These are phyloP conservation scores for Falciphora oryzae DNA, from an alignment of 2,329 filamentous ascomycete genomes.

Conservation along the genomic window DNA sequence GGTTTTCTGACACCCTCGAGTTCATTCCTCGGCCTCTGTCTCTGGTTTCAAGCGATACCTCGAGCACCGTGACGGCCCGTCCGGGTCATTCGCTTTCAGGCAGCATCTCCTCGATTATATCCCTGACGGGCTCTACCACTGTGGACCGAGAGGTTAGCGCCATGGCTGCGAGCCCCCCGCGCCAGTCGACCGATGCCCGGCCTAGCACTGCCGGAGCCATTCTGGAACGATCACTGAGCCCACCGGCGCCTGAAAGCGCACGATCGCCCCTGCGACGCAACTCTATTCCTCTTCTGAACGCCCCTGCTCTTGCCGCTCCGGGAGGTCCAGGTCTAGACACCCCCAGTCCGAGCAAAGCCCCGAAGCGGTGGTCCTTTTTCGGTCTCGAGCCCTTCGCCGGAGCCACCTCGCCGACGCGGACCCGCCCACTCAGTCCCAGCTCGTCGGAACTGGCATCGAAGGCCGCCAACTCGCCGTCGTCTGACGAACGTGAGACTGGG, in stretches of 20 bases:
- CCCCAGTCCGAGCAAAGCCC: slow-evolving; percentile 44
- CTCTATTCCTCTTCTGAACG: slow-evolving; percentile 50
- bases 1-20: slow-evolving; percentile 79
- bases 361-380: slow-evolving; percentile 59
- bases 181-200: slow-evolving; percentile 42
- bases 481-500: slow-evolving; percentile 21
- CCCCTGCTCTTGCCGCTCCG: slow-evolving; percentile 30
- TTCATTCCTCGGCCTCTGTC: slow-evolving; percentile 80
- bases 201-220: slow-evolving; percentile 70
- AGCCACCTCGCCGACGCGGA: slow-evolving; percentile 39
- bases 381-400: slow-evolving; percentile 49
- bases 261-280: slow-evolving; percentile 47
- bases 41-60: slow-evolving; percentile 76
- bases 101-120: slow-evolving; percentile 74
- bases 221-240: slow-evolving; percentile 45
- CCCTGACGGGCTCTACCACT: slow-evolving; percentile 41
- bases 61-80: slow-evolving; percentile 66
- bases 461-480: slow-evolving; percentile 25
- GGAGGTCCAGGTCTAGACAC: slow-evolving; percentile 27
- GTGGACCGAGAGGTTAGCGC: slow-evolving; percentile 34
- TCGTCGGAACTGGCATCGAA: slow-evolving; percentile 35
- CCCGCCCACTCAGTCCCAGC: slow-evolving; percentile 40
- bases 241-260: slow-evolving; percentile 25
- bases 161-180: slow-evolving; percentile 34
- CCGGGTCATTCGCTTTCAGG: slow-evolving; percentile 68